Conservation (phyloP, 306 rosid genomes). For the Trifolium pratense region DNA sequence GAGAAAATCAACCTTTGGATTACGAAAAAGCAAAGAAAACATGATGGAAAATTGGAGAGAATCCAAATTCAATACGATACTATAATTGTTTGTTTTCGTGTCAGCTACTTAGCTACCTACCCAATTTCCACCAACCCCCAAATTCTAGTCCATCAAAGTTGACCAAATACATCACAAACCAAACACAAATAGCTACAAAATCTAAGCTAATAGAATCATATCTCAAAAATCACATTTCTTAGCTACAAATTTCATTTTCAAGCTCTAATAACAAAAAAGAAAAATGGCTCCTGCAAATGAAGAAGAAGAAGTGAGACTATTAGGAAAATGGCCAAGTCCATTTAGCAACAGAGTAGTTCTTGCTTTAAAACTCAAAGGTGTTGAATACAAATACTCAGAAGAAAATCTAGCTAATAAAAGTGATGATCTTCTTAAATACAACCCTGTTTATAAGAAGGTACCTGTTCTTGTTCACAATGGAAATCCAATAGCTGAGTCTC, state of each 20-base stretch:
- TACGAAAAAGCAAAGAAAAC: too few species aligned
- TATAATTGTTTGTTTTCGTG: too few species aligned
- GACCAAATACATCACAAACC: slow-evolving; percentile 36
- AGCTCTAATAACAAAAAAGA: neutral
- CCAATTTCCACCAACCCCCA: slow-evolving; percentile 23
- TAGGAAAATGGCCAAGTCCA: slow-evolving; percentile 51
- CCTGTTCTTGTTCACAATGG: slow-evolving; percentile 52
- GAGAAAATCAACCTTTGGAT: too few species aligned
- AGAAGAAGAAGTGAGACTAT: slow-evolving; percentile 39
- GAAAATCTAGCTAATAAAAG: slow-evolving; percentile 47
- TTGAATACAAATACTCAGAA: slow-evolving; percentile 39
- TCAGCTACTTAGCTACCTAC: neutral
- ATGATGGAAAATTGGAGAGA: too few species aligned
- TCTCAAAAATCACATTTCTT: neutral
- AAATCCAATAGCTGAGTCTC: slow-evolving; percentile 46
- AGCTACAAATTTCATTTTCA: neutral
- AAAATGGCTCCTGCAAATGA: slow-evolving; percentile 27
- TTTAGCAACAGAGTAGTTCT: slow-evolving; percentile 44
- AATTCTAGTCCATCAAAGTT: slow-evolving; percentile 19
- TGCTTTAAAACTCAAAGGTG: slow-evolving; percentile 50
- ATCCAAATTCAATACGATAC: too few species aligned
- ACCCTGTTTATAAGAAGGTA: slow-evolving; percentile 53
- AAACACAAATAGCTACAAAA: slow-evolving; percentile 24
- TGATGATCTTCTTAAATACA: slow-evolving; percentile 42
- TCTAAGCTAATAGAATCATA: slow-evolving; percentile 7